A percentile compares a stretch with the other conserved stretches of the same genome.
Evolutionary conservation across 2,329 filamentous ascomycete genomes (phyloP).

Genomic region (Chaetothyriales sp.): DNA sequence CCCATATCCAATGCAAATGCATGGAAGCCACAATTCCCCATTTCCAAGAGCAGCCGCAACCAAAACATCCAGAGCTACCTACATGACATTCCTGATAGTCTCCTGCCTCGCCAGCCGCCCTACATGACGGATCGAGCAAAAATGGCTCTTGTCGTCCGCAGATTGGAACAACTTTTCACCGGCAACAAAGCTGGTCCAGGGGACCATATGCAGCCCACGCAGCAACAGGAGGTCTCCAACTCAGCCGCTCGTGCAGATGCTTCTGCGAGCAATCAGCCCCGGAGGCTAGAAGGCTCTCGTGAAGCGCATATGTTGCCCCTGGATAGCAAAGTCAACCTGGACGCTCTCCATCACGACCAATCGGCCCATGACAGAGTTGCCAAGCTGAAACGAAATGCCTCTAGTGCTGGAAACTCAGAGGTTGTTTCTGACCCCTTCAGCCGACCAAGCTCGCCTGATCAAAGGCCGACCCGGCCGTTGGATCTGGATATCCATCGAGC

Average conservation of each 20-base stretch:
- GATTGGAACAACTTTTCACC: constrained; percentile 68
- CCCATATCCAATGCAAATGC: constrained; percentile 1
- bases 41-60: constrained; percentile 23
- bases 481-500: constrained; percentile 67
- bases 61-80: constrained; percentile 55
- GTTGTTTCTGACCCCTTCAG: neutral
- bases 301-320: constrained; percentile 29
- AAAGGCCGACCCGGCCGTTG: constrained; percentile 59
- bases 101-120: constrained; percentile 45
- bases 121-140: constrained; percentile 55
- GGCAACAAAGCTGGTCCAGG: constrained; percentile 41
- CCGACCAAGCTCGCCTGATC: constrained; percentile 38
- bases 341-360: constrained; percentile 4
- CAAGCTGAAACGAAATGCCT: neutral
- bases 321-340: constrained; percentile 13
- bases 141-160: constrained; percentile 60
- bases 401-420: neutral
- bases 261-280: constrained; percentile 9
- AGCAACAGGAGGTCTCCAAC: constrained; percentile 43
- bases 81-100: constrained; percentile 54
- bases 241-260: constrained; percentile 32
- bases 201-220: constrained; percentile 35
- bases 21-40: constrained; percentile 1
- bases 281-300: constrained; percentile 23
- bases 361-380: neutral